Conservation (phyloP, 371 early-diverging fungal species). For the Catenaria anguillulae region DNA sequence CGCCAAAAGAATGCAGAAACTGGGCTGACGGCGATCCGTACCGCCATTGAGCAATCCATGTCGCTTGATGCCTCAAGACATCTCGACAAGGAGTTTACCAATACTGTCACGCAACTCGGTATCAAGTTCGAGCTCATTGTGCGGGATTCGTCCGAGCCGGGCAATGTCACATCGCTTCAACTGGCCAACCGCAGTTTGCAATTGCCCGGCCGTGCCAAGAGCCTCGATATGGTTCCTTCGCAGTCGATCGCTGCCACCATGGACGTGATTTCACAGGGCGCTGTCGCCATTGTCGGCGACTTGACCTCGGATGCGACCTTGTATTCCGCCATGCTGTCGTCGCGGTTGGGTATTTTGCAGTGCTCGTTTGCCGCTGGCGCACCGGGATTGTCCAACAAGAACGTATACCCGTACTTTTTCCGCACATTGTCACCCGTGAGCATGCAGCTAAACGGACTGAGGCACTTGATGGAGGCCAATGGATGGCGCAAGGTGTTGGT, state of each 20-base stretch:
- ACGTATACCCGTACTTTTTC: neutral
- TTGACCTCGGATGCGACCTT: neutral
- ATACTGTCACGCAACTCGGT: too few species aligned
- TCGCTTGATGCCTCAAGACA: too few species aligned
- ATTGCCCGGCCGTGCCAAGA: too few species aligned
- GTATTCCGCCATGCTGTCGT: neutral
- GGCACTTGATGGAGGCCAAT: neutral
- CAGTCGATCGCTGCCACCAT: neutral
- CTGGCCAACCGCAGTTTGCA: too few species aligned
- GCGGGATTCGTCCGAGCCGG: neutral
- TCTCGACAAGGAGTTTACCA: too few species aligned
- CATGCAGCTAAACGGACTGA: neutral
- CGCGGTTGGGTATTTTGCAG: neutral
- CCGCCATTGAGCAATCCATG: too few species aligned
- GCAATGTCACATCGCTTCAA: too few species aligned
- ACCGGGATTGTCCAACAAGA: neutral
- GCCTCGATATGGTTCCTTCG: too few species aligned
- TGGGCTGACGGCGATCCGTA: too few species aligned
- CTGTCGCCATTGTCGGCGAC: neutral
- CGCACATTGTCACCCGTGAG: neutral
- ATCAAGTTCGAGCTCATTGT: neutral
- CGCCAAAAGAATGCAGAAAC: too few species aligned
- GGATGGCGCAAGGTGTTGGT: too few species aligned
- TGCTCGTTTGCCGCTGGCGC: neutral
- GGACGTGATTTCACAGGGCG: neutral